Conservation (phyloP, 805 yeast genomes). For the Lipomyces yamadae region DNA sequence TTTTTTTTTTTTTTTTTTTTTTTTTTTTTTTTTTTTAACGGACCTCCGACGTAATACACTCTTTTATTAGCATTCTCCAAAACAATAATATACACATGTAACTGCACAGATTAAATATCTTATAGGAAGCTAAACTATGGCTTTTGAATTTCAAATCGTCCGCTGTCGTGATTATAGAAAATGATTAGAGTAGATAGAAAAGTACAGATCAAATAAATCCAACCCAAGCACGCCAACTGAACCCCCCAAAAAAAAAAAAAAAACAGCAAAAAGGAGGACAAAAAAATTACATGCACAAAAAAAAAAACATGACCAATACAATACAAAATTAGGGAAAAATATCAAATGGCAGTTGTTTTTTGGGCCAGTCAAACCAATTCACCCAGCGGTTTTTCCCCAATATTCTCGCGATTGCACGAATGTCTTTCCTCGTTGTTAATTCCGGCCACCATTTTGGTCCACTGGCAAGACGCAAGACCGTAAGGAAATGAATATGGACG, state of each 20-base stretch:
- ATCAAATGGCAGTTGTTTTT: conserved; percentile 16
- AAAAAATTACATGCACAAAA: background rate
- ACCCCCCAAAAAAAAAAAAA: background rate
- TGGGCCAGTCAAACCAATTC: conserved; percentile 21
- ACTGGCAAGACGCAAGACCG: conserved; percentile 6
- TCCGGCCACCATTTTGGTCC: conserved; percentile 27
- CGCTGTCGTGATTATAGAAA: background rate
- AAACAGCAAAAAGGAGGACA: background rate
- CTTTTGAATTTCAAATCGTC: background rate
- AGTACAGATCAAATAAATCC: background rate
- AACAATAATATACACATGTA: no score
- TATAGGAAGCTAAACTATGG: no score
- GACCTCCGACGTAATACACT: no score
- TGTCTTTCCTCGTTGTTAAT: conserved; percentile 14
- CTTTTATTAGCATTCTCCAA: no score
- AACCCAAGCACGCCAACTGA: background rate
- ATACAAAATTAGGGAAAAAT: background rate
- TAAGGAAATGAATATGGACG: conserved; percentile 19
- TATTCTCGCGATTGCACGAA: conserved; percentile 12
- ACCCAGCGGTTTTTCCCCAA: conserved; percentile 24
- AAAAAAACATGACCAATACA: background rate
- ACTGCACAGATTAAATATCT: no score
- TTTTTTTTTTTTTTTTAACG: no score
- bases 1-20: no score
- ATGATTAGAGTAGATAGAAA: background rate